phyloP scores from a whole-genome alignment of 345 rosid species.

The Pistacia vera region DNA sequence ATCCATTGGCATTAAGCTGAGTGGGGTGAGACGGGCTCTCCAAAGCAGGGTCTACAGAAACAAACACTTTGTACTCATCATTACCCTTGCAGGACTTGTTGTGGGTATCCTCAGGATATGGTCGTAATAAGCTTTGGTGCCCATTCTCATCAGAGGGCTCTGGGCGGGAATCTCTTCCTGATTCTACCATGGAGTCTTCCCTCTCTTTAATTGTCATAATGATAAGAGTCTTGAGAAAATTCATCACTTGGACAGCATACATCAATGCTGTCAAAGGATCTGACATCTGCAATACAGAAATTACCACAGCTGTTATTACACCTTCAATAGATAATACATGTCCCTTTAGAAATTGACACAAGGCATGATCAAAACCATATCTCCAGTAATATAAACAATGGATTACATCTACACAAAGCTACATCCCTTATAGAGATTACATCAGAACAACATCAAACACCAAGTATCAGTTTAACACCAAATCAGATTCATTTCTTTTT shows the following conservation, averaged over 20 bases:
- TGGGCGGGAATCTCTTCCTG: constrained; percentile 33
- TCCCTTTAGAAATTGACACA: not conserved
- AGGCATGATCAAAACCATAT: not conserved
- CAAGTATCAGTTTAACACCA: not conserved
- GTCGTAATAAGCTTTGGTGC: constrained; percentile 49
- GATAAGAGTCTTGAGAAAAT: constrained; percentile 83
- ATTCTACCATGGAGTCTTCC: constrained; percentile 53
- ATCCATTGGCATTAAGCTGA: constrained; percentile 37
- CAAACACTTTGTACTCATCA: constrained; percentile 34
- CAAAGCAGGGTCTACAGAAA: constrained; percentile 35
- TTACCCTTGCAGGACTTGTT: constrained; percentile 26
- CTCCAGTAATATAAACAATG: not conserved
- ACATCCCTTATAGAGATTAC: not conserved
- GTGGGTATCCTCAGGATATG: constrained; percentile 32
- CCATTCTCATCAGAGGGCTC: constrained; percentile 75
- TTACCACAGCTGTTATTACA: constrained; percentile 6
- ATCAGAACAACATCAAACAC: not conserved
- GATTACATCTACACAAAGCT: not conserved
- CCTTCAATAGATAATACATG: not conserved
- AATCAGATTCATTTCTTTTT: too few relatives aligned
- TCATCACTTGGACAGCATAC: constrained; percentile 98
- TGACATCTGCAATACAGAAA: constrained; percentile 68
- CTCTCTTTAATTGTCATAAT: constrained; percentile 66
- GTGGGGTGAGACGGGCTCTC: constrained; percentile 36
- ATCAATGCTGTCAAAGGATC: constrained; percentile 97